Evolutionary conservation across 2,329 filamentous ascomycete species (phyloP).

Genomic region (Cytospora piceae): DNA sequence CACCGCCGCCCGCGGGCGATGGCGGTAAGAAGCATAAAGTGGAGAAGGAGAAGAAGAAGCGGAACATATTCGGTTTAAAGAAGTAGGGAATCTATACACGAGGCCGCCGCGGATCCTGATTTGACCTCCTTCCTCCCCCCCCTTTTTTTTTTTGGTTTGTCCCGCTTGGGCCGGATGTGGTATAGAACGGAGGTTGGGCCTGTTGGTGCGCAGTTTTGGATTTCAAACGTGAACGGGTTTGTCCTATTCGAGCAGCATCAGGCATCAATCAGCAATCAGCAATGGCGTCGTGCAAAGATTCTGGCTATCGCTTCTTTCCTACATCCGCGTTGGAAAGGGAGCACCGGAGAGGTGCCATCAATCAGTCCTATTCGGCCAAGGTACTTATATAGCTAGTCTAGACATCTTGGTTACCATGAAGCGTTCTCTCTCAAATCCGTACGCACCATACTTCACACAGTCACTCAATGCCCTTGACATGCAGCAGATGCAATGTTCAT

Average conservation of each 20-base stretch:
- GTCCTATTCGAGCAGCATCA: constrained; percentile 1
- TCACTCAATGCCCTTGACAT: not conserved
- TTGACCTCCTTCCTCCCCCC: not conserved
- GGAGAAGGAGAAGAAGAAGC: constrained; percentile 63
- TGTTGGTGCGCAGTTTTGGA: not conserved
- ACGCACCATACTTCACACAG: not conserved
- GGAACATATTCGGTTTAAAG: constrained; percentile 62
- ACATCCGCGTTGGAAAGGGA: not conserved
- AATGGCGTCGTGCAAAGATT: constrained; percentile 18
- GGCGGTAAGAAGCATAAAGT: constrained; percentile 51
- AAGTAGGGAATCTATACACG: constrained; percentile 46
- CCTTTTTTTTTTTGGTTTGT: not conserved
- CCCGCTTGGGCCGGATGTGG: not conserved
- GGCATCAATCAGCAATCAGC: constrained; percentile 22
- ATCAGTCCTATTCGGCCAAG: not conserved
- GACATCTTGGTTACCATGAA: constrained; percentile 4
- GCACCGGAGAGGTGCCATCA: not conserved
- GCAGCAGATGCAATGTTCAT: constrained; percentile 16
- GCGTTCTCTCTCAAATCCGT: not conserved
- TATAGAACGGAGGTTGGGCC: constrained; percentile 3
- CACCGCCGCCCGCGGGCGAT: constrained; percentile 31
- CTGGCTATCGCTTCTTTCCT: not conserved
- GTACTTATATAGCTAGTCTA: constrained; percentile 5
- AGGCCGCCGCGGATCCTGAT: not conserved
- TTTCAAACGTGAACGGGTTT: not conserved